Evolutionary conservation across 2,329 filamentous ascomycete genomes (phyloP).

Genomic region (Exophiala viscosa): DNA sequence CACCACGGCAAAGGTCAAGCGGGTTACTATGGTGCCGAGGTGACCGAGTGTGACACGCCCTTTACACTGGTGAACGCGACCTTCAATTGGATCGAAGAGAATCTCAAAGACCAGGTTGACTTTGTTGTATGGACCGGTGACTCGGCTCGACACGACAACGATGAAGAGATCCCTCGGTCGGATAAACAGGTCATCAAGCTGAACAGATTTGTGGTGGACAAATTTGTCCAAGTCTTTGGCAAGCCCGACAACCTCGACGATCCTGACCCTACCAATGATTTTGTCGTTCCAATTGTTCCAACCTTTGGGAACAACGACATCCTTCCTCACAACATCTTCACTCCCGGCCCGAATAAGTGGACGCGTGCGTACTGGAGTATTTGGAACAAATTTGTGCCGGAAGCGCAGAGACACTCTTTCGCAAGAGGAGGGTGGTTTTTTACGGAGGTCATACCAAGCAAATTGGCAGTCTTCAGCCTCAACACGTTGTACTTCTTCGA

Average conservation of each 20-base stretch:
- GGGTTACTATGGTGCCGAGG: conserved; percentile 79
- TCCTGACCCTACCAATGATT: conserved; percentile 52
- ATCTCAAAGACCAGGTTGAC: conserved; percentile 74
- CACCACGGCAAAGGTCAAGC: conserved; percentile 67
- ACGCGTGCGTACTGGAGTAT: conserved; percentile 71
- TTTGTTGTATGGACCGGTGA: conserved; percentile 94
- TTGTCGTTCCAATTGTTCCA: conserved; percentile 76
- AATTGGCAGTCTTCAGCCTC: conserved; percentile 84
- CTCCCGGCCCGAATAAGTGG: conserved; percentile 80
- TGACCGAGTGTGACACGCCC: conserved; percentile 84
- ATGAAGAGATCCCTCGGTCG: conserved; percentile 73
- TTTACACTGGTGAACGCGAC: conserved; percentile 78
- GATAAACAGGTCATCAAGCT: conserved; percentile 70
- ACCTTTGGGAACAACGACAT: conserved; percentile 98
- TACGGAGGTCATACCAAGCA: conserved; percentile 81
- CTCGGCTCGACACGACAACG: conserved; percentile 83
- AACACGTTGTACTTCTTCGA: conserved; percentile 97
- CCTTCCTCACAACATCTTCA: conserved; percentile 90
- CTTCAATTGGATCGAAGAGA: conserved; percentile 78
- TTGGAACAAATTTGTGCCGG: conserved; percentile 84
- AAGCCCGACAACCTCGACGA: conserved; percentile 48
- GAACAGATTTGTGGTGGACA: conserved; percentile 71
- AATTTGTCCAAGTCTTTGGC: conserved; percentile 72
- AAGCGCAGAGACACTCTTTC: conserved; percentile 87
- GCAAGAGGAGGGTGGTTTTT: conserved; percentile 92